Conservation (phyloP, 2,329 filamentous ascomycete genomes). For the Onygenales sp. region DNA sequence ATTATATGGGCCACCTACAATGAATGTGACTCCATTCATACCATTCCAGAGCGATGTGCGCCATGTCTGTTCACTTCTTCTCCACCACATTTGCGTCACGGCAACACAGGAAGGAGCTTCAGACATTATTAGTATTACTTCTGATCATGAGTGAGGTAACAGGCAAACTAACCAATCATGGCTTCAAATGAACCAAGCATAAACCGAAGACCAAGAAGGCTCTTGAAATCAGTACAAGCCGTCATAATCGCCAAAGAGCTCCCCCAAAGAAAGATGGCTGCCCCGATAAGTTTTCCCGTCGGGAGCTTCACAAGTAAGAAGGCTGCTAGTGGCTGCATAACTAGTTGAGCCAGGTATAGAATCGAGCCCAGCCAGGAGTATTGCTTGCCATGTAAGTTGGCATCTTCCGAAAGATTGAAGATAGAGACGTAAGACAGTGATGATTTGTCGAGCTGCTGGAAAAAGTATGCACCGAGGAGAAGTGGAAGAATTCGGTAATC, state of each 20-base stretch:
- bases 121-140: conserved; percentile 7
- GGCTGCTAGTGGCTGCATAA: conserved; percentile 48
- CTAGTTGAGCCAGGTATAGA: conserved; percentile 50
- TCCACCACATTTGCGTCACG: conserved; percentile 55
- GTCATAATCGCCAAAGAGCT: conserved; percentile 42
- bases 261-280: conserved; percentile 48
- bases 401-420: conserved; percentile 41
- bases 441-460: conserved; percentile 47
- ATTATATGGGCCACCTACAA: conserved; percentile 22
- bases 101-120: conserved; percentile 44
- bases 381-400: conserved; percentile 38
- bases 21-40: conserved; percentile 52
- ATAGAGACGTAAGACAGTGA: conserved; percentile 36
- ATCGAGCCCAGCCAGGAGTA: conserved; percentile 54
- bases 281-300: conserved; percentile 44
- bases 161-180: conserved; percentile 10
- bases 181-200: conserved; percentile 31
- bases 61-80: conserved; percentile 49
- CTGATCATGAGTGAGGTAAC: conserved; percentile 7
- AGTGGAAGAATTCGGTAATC: conserved; percentile 43
- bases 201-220: conserved; percentile 37
- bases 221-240: conserved; percentile 39
- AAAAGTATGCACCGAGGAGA: conserved; percentile 48
- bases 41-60: conserved; percentile 51
- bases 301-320: conserved; percentile 45